Base-by-base conservation (phyloP, 106 monocot species). In the Vanilla planifolia region DNA sequence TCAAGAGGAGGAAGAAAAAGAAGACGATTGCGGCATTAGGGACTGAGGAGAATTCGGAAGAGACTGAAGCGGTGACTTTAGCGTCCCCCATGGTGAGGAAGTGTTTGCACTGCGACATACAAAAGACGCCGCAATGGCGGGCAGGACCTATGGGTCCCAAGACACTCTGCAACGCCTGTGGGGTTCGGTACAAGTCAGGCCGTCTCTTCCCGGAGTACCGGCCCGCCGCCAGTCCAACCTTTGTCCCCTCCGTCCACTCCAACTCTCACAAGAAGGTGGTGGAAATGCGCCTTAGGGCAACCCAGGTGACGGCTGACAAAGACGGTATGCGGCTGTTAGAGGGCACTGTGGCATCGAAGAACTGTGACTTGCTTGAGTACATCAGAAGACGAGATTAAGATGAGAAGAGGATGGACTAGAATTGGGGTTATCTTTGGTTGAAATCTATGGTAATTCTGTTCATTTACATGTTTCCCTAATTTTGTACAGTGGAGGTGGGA, bases 191-290 rank as follows among this genome's bases (percentile, higher is more conserved):
- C 57, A 69, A 69, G 36, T 69, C 69, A 0, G 69, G 60, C 26
- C 30, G 69, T 14, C 60, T 69, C 15, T 75, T 80, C 20, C 80
- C 80, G 24, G 80, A 80, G 63, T 80, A 80, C 47, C 67, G 80
- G 66, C 60, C 60, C 4, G 60, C 60, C 10, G 39, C 42, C 23
- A 61, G 60, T 26, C 60, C 60, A 3, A 61, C 80, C 5, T 80
- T 80, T 48, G 33, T 75, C 7, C 44, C 33, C 16, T 33, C 57
- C 29, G 35, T 57, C 28, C 57, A 57, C 35, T 57, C 57, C 5
- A 57, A 57, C 10, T 57, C 57, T 0, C 57, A 57, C 33, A 34
- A 35, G 57, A 57, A 36, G 19, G 57, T 57, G 9, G 57, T 57
- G 33, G 57, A 57, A 21, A 57, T 57, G 57, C 57, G 57, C 20